phyloP scores from a whole-genome alignment of 1,284 basidiomycete genomes.

The Rhodofomes roseus region DNA sequence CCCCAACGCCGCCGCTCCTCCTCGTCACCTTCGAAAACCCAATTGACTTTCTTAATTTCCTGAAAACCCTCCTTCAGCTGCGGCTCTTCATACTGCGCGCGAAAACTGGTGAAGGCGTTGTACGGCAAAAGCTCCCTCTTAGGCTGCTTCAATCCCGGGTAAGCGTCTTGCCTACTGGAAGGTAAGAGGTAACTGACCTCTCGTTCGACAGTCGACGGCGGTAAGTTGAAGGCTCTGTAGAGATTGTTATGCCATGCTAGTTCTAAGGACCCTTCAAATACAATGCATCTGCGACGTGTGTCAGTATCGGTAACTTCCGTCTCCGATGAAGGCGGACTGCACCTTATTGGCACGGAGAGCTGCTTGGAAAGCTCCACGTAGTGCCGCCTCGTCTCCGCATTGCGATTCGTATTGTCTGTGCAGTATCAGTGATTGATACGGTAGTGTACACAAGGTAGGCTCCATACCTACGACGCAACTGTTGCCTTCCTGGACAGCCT shows the following conservation, averaged over 20 bases:
- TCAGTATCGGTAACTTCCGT: neutral
- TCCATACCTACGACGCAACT: conserved; percentile 75
- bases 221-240: conserved; percentile 69
- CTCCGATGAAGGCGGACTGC: conserved; percentile 7
- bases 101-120: conserved; percentile 59
- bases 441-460: neutral
- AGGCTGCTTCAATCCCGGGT: conserved; percentile 26
- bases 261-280: conserved; percentile 69
- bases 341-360: conserved; percentile 56
- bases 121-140: conserved; percentile 62
- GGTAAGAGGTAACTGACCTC: conserved; percentile 17
- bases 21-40: conserved; percentile 72
- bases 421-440: neutral
- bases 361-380: conserved; percentile 69
- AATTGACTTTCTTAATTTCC: conserved; percentile 75
- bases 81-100: conserved; percentile 66
- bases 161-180: neutral
- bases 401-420: conserved; percentile 85
- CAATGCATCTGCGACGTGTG: conserved; percentile 54
- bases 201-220: conserved; percentile 35
- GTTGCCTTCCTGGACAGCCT: conserved; percentile 50
- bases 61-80: conserved; percentile 65
- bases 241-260: conserved; percentile 90
- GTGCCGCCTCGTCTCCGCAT: conserved; percentile 59
- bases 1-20: conserved; percentile 71